Percentiles rank a stretch among this genome's conserved stretches.
phyloP scores from a whole-genome alignment of 106 monocot species.

The Posidonia australis region DNA sequence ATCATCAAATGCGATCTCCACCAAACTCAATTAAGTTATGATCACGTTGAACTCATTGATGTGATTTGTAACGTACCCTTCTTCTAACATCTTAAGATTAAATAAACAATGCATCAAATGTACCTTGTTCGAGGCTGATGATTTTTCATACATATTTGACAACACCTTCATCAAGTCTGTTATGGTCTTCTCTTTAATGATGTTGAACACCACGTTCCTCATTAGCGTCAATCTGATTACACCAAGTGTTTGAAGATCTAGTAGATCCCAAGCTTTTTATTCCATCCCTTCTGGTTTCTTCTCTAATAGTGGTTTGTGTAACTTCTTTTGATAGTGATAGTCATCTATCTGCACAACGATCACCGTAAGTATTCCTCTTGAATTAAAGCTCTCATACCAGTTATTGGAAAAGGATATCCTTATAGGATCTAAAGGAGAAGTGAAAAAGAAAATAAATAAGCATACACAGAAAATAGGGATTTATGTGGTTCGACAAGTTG shows the following conservation, averaged over 20 bases:
- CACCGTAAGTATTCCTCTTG: no score
- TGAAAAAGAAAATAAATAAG: no score
- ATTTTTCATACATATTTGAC: slow-evolving; percentile 4
- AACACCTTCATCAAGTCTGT: background rate
- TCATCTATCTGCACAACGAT: background rate
- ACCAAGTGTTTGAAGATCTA: background rate
- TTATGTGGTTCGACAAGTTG: no score
- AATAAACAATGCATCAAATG: background rate
- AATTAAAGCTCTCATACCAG: no score
- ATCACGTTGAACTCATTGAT: slow-evolving; percentile 1
- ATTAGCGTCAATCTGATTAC: background rate
- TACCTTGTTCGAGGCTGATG: background rate
- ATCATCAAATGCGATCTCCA: slow-evolving; percentile 1
- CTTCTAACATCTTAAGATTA: background rate
- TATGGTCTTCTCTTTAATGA: background rate
- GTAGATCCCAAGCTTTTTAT: background rate
- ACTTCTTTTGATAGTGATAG: background rate
- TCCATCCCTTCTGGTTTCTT: background rate
- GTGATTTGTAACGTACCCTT: background rate
- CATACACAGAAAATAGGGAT: no score
- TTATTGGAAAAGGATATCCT: no score
- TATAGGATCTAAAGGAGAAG: no score
- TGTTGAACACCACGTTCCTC: background rate
- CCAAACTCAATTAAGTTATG: background rate
- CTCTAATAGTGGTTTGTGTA: background rate